phyloP scores from a whole-genome alignment of 371 early-diverging fungal species.

The Mortierella sp. region DNA sequence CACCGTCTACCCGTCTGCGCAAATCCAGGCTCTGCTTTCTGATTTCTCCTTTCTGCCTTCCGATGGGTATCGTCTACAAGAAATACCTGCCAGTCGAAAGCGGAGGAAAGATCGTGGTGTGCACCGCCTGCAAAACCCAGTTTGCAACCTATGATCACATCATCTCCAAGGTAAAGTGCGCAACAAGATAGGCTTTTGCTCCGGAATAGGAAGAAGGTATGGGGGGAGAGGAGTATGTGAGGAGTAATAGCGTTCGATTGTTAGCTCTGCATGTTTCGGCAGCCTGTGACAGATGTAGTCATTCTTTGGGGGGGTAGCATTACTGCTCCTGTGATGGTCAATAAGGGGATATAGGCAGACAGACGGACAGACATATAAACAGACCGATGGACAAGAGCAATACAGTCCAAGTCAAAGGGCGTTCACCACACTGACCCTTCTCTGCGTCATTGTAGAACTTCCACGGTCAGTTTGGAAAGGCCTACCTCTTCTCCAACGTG shows the following conservation, averaged over 20 bases:
- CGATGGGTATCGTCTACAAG: slow-evolving; percentile 70
- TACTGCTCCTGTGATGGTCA: neutral
- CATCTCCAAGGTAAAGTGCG: slow-evolving; percentile 67
- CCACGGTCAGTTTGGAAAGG: slow-evolving; percentile 70
- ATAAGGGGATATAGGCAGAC: too few relatives aligned
- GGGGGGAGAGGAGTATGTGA: neutral
- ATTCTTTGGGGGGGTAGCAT: neutral
- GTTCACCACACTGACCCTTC: neutral
- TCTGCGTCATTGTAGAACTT: slow-evolving; percentile 58
- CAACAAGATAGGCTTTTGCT: neutral
- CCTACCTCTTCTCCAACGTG: slow-evolving; percentile 72
- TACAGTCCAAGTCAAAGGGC: too few relatives aligned
- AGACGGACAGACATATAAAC: neutral
- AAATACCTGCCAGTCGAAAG: slow-evolving; percentile 62
- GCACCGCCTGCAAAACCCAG: slow-evolving; percentile 79
- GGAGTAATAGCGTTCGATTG: neutral
- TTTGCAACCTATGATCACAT: slow-evolving; percentile 70
- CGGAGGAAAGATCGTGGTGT: slow-evolving; percentile 67
- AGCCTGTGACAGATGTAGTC: neutral
- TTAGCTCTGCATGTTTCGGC: neutral
- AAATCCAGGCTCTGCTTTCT: neutral
- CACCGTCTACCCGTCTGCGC: slow-evolving; percentile 2
- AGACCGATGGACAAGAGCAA: too few relatives aligned
- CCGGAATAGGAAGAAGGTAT: too few relatives aligned
- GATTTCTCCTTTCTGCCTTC: neutral